Base-by-base conservation (phyloP, 495 filamentous ascomycete species). In the Penicillium simplicissimum region DNA sequence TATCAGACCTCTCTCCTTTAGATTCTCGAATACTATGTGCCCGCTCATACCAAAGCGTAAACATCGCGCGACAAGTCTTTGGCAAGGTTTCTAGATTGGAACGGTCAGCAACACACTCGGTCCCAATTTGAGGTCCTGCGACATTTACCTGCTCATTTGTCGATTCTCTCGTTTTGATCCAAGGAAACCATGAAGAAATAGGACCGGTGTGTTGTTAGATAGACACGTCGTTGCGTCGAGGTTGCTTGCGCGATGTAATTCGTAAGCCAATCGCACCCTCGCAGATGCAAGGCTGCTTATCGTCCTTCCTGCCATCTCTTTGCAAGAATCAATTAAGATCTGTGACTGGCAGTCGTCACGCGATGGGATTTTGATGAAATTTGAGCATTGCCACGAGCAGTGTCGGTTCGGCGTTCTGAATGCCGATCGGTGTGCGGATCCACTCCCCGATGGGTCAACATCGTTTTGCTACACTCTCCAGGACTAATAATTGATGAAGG, bases 121-220 rank as follows among this genome's bases (percentile, higher is more conserved):
- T n/a, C n/a, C 28, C 4, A 31, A 4, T 17, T 53, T 21, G 3
- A 7, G 7, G 11, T 14, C 1, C 19, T 21, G 15, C 1, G 85
- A 14, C 8, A 11, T 87, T 83, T 83, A 94, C 91, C 90, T 94
- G 87, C 92, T 93, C 64, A 95, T 90, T 73, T 82, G 89, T 77
- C 90, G 75, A 66, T 95, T 91, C 69, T 96, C 96, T 80, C 88
- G 89, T 75, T 67, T 67, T 25, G 65, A 67, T 6, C 62, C 65
- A 10, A 67, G 62, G 31, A 67, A 67, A 0, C 65, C 65, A 15
- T 67, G 65, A 3, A 67, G 52, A 53, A 65, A 67, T 6, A 67
- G 21, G 17, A 67, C 62, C 6, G 65, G 65, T 13, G 19, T 8
- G 48, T 51, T 15, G 1, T 51, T 25, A 2, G 14, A 31, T 19